Evolutionary conservation across 169 alveolate genomes (phyloP), one percentile per base, ranked within the genome.

Genomic region (Eimeria praecox): DNA sequence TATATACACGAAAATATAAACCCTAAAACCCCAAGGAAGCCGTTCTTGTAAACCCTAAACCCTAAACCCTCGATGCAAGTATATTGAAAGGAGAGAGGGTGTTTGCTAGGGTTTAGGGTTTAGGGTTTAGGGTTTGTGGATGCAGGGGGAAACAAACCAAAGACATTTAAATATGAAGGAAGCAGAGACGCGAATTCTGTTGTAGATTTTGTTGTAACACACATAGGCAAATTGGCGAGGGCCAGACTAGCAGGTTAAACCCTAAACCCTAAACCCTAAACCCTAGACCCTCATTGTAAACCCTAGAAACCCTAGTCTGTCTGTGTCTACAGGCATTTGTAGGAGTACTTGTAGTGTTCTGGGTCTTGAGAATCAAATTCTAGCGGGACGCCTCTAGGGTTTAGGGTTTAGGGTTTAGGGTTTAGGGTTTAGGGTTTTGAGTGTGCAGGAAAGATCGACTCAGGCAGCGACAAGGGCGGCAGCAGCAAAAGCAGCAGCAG

Each of bases 201-300:
- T 35, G 30, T 95, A 56, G 92, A 87, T 3, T 95, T 95, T 75
- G 92, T 69, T 30, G 22, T 86, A 38, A 66, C 40, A 62, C 92
- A 87, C 30, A 64, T 62, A 2, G 88, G 89, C 33, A 95, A 95
- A 35, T 90, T 95, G 24, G 95, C 96, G 27, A 85, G 46, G 30
- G 95, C 94, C 24, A n/a, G 96, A 20, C 88, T 95, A 5, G 95
- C 86, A 10, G 95, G 95, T 95, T 95, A 83, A 94, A 78, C 64
- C 66, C 89, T 73, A 73, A 73, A 73, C 42, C 85, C 49, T 33
- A 73, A 38, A 38, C 46, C 22, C 42, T n/a, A 73, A 73, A 38
- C 85, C 54, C 54, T 73, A 73, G 30, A 73, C 85, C 8, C 75
- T n/a, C 3, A 40, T 30, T 73, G 49, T 64, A 64, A 64, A 64